phyloP scores from a whole-genome alignment of 2,329 filamentous ascomycete species.

The Aspergillus bombycis region DNA sequence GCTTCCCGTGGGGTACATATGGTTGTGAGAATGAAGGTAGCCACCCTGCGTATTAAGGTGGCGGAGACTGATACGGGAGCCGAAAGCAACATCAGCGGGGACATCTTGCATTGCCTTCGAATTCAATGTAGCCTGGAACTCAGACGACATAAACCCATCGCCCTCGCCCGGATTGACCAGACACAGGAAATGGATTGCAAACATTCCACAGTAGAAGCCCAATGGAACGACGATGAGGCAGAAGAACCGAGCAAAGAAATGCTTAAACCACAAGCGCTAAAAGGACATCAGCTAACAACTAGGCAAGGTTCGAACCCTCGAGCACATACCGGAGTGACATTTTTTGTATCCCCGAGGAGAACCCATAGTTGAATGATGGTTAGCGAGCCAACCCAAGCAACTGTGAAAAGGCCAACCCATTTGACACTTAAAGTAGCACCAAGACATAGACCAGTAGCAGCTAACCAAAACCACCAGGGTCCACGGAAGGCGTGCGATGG shows the following conservation, averaged over 20 bases:
- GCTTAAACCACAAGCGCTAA: constrained; percentile 83
- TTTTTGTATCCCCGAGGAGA: constrained; percentile 83
- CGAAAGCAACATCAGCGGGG: constrained; percentile 86
- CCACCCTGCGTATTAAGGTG: constrained; percentile 98
- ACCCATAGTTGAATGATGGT: constrained; percentile 94
- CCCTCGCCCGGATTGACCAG: constrained; percentile 94
- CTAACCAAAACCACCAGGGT: constrained; percentile 98
- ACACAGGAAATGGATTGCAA: constrained; percentile 93
- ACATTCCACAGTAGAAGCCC: constrained; percentile 95
- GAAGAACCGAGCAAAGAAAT: constrained; percentile 87
- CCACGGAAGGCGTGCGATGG: constrained; percentile 83
- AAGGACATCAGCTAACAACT: constrained; percentile 26
- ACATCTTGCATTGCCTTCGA: constrained; percentile 96
- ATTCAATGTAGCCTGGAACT: constrained; percentile 97
- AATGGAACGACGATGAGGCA: constrained; percentile 87
- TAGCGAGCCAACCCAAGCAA: constrained; percentile 93
- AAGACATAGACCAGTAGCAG: constrained; percentile 80
- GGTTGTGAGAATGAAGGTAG: constrained; percentile 92
- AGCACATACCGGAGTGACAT: constrained; percentile 70
- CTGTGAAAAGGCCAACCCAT: constrained; percentile 98
- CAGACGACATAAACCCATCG: constrained; percentile 99
- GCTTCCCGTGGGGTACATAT: constrained; percentile 97
- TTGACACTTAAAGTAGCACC: constrained; percentile 94
- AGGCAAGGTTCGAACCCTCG: background rate
- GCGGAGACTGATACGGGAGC: constrained; percentile 81